Evolutionary conservation across 176 grass and related monocot genomes (phyloP), one percentile per base, ranked within the genome.

Genomic region (Chrysopogon serrulatus): DNA sequence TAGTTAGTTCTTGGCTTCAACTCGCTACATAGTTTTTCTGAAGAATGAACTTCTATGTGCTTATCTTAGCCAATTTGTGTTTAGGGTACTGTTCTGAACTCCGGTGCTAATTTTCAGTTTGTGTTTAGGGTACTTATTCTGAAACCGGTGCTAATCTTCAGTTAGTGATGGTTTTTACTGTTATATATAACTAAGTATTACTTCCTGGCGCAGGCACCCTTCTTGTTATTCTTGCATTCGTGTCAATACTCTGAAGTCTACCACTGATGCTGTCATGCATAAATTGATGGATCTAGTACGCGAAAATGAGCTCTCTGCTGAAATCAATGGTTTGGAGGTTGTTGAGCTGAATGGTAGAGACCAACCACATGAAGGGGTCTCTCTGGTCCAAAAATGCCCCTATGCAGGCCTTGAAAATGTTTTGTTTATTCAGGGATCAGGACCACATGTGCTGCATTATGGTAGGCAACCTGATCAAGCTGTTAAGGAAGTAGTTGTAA

Each of bases 201-300:
- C 59, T 71, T 90, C 80, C 26, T 47, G 87, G 63, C 65, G 69
- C 71, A 98, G 96, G 89, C 83, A 81, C 49, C 96, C 96, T 42
- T 95, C 96, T 76, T 77, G 87, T 71, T 95, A 98, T 78, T 98
- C 87, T 86, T 98, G 89, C 79, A 88, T 98, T 72, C 91, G 91
- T 34, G 93, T 98, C 75, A 98, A 98, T 75, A 94, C 93, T 56
- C 63, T 95, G 33, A 95, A 90, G 68, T 93, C 93, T 53, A 88
- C 93, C 24, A 84, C 63, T 62, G 76, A 88, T 78, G 82, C 74
- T 71, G 89, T 98, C 78, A 85, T 86, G 51, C 16, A 63, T 68
- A 98, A 95, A 76, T 82, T 98, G 49, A 81, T 91, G 57, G 30
- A 77, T 36, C 69, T 92, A 69, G 1, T 93, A 43, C 42, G 88